Base-by-base conservation (phyloP, 441 rosid species). In the Euphorbia schlechtendalii region DNA sequence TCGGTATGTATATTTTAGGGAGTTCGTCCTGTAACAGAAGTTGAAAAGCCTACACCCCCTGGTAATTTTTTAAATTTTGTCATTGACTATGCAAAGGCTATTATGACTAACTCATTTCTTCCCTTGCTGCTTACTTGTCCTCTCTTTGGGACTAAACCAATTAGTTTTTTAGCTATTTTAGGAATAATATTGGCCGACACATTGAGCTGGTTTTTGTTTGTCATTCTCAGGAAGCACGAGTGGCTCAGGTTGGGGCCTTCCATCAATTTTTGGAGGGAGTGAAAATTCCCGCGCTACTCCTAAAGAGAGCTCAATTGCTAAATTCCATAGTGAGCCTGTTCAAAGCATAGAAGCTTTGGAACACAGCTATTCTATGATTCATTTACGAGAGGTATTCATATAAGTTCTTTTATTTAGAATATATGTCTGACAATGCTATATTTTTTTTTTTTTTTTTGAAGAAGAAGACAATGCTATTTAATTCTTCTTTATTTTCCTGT, bases 191-290 rank as follows among this genome's bases (percentile, higher is more conserved):
- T n/a, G 24, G 3, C 38, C 30, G 59, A 32, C 41, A n/a, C 36
- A 61, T 38, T 28, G 13, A 55, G 15, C 36, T 62, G 12, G 57
- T 43, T 52, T 28, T 40, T 63, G 38, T 56, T n/a, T 25, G 36
- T 38, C 52, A 13, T 57, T 53, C 61, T 71, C 79, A 87, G 96
- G 83, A 43, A 76, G 60, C 51, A 61, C 75, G 58, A 74, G 82
- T 53, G 81, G 77, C 81, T 84, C 97, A 46, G 80, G 79, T 68
- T 91, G 98, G 99, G 92, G 89, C 18, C 81, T 94, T 60, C 78
- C 96, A 49, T 89, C 98, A 54, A 87, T 94, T 59, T 91, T 94
- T 77, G 81, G 96, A 58, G 86, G 89, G 18, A 76, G 70, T 59
- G 92, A 91, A 70, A 74, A 73, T 56, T 65, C 76, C 7, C 92